phyloP scores from a whole-genome alignment of 176 grass and related monocot genomes.

The Musa beccarii region DNA sequence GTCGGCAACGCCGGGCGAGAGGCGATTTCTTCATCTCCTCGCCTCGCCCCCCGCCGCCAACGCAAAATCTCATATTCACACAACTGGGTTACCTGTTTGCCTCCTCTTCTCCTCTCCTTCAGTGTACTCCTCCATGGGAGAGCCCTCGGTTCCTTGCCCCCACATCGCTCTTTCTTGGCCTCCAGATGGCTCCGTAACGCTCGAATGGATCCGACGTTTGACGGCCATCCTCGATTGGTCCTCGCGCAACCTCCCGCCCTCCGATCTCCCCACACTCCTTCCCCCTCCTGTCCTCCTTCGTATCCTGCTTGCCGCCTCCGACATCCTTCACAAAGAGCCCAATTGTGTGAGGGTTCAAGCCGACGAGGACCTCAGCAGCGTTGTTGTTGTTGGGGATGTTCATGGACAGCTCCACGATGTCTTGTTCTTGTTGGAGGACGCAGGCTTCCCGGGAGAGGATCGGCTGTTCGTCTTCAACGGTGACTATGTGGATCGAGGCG shows the following conservation, averaged over 20 bases:
- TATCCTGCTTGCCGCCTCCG: conserved; percentile 57
- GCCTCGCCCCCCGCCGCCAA: too few species aligned
- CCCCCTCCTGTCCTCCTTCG: conserved; percentile 45
- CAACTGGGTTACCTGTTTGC: not conserved
- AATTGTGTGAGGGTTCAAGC: conserved; percentile 64
- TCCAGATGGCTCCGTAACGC: conserved; percentile 34
- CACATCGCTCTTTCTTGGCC: conserved; percentile 50
- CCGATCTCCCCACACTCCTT: conserved; percentile 48
- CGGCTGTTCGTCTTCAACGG: conserved; percentile 94
- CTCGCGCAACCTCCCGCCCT: conserved; percentile 58
- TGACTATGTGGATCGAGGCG: conserved; percentile 89
- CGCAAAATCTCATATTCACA: too few species aligned
- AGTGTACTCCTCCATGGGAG: not conserved
- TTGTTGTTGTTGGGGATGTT: conserved; percentile 87
- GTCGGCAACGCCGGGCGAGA: too few species aligned
- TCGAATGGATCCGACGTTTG: conserved; percentile 51
- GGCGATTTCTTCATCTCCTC: too few species aligned
- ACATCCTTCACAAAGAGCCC: conserved; percentile 76
- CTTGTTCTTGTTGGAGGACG: conserved; percentile 75
- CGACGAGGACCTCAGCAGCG: conserved; percentile 25
- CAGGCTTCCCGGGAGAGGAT: conserved; percentile 67
- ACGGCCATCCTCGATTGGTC: conserved; percentile 56
- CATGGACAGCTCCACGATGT: conserved; percentile 98
- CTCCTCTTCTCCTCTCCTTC: not conserved
- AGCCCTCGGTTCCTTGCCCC: conserved; percentile 14